phyloP scores from a whole-genome alignment of 352 stramenopile genomes.

The Pythium inflatum region DNA sequence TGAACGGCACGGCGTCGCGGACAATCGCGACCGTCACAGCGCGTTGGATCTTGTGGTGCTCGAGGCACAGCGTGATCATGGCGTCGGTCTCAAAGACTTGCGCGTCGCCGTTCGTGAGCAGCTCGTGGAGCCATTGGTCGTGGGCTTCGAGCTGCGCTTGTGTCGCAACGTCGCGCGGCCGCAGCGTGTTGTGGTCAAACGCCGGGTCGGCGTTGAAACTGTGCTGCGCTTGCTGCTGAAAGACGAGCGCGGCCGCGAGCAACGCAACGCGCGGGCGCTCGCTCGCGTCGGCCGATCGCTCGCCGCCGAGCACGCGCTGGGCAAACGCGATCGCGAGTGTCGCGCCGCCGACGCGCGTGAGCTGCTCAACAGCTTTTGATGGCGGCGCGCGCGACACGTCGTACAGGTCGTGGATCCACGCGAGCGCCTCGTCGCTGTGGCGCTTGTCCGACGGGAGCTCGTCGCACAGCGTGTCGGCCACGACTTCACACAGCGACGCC shows the following conservation, averaged over 20 bases:
- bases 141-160: conserved; percentile 35
- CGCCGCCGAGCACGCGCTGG: conserved; percentile 2
- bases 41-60: conserved; percentile 67
- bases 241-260: conserved; percentile 57
- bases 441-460: conserved; percentile 22
- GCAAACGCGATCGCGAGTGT: conserved; percentile 35
- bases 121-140: conserved; percentile 55
- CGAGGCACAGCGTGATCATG: conserved; percentile 72
- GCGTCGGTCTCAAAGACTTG: conserved; percentile 60
- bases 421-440: background rate
- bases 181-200: conserved; percentile 18
- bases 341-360: conserved; percentile 58
- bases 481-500: conserved; percentile 83
- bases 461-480: conserved; percentile 76
- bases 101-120: conserved; percentile 39
- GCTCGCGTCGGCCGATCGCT: background rate
- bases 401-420: conserved; percentile 82
- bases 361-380: conserved; percentile 68
- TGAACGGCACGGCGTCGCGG: conserved; percentile 49
- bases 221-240: conserved; percentile 61
- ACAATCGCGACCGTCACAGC: conserved; percentile 60
- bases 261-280: conserved; percentile 61
- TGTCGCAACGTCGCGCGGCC: conserved; percentile 21
- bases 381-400: conserved; percentile 70
- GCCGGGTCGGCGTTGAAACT: conserved; percentile 17